A percentile compares a stretch with the other conserved stretches of the same genome.
phyloP scores from a whole-genome alignment of 2,329 filamentous ascomycete species.

The Talaromyces sp. region DNA sequence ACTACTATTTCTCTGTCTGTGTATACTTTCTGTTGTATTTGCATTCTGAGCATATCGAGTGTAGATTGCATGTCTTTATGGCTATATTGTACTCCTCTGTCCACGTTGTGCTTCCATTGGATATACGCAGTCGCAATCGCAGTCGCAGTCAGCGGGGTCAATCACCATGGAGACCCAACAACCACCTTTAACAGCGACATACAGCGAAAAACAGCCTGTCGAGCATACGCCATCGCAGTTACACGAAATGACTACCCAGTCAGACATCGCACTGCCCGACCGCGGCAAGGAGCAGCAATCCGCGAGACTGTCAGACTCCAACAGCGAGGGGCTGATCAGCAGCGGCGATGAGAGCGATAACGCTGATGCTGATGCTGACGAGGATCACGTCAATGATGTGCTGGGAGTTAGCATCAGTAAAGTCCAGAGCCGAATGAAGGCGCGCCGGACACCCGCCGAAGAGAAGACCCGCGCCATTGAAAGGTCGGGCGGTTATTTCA shows the following conservation, averaged over 20 bases:
- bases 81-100: neutral
- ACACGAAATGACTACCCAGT: neutral
- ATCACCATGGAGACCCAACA: neutral
- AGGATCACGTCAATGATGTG: conserved; percentile 40
- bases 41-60: neutral
- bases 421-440: conserved; percentile 55
- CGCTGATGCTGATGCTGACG: conserved; percentile 22
- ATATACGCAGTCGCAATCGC: neutral
- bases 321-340: neutral
- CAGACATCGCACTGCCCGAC: neutral
- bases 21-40: neutral
- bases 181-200: neutral
- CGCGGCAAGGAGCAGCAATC: conserved; percentile 1
- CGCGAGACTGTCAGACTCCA: neutral
- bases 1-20: neutral
- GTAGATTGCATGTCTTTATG: neutral
- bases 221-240: neutral
- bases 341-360: conserved; percentile 2
- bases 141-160: neutral
- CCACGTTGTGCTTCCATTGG: neutral
- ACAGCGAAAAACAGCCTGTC: neutral
- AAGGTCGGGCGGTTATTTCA: conserved; percentile 49
- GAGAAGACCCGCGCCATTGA: conserved; percentile 59
- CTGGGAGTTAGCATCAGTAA: conserved; percentile 60
- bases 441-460: conserved; percentile 55